phyloP scores from a whole-genome alignment of 495 filamentous ascomycete species.

The Xylaria intraflava region DNA sequence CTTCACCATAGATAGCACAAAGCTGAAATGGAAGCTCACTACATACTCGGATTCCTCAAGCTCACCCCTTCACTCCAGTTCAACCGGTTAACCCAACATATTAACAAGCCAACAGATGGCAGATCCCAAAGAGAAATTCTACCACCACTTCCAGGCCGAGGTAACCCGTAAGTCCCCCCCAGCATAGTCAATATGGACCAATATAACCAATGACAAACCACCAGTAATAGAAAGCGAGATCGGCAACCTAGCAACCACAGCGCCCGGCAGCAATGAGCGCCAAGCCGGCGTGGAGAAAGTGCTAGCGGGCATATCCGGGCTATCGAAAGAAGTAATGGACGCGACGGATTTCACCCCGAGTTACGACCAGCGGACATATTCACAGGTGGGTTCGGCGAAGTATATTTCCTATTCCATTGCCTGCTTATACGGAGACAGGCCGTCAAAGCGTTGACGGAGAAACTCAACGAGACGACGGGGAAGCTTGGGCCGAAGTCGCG shows the following conservation, averaged over 20 bases:
- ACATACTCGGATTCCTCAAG: neutral
- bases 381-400: constrained; percentile 21
- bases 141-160: constrained; percentile 68
- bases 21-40: neutral
- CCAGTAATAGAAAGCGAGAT: constrained; percentile 40
- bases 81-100: neutral
- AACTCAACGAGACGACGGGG: constrained; percentile 36
- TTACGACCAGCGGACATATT: constrained; percentile 41
- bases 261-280: constrained; percentile 36
- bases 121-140: constrained; percentile 65
- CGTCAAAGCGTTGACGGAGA: constrained; percentile 37
- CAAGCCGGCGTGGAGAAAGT: constrained; percentile 42
- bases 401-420: neutral
- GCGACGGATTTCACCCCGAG: constrained; percentile 37
- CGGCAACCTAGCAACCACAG: constrained; percentile 25
- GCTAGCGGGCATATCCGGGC: constrained; percentile 35
- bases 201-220: neutral
- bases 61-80: constrained; percentile 21
- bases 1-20: neutral
- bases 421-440: constrained; percentile 20
- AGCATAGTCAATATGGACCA: neutral
- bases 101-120: constrained; percentile 18
- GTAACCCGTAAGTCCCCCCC: constrained; percentile 56
- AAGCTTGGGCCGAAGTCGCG: constrained; percentile 36
- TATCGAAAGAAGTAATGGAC: constrained; percentile 40